Percentiles rank a stretch among this genome's conserved stretches.
These are phyloP conservation scores for Curvularia spicifera DNA, from an alignment of 2,329 filamentous ascomycete species.

Conservation along the genomic window DNA sequence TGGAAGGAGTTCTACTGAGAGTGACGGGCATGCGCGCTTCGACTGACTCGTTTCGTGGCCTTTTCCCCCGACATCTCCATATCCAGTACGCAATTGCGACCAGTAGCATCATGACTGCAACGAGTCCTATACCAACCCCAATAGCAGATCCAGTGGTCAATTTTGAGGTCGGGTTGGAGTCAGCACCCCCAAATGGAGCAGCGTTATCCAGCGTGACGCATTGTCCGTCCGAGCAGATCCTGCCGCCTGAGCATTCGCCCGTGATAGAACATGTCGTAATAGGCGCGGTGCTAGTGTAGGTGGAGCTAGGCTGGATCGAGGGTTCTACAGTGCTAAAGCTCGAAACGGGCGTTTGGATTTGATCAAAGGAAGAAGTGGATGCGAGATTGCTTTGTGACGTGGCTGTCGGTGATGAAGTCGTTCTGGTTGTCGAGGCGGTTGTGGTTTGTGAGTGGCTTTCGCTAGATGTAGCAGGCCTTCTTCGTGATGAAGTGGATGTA, in stretches of 20 bases:
- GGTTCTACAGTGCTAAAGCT: slow-evolving; percentile 1
- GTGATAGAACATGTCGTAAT: slow-evolving; percentile 29
- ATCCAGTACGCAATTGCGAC: slow-evolving; percentile 33
- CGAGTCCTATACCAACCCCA: slow-evolving; percentile 38
- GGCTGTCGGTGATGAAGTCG: slow-evolving; percentile 11
- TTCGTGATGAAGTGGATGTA: slow-evolving; percentile 16
- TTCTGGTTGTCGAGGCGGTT: background rate
- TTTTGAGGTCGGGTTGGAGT: slow-evolving; percentile 22
- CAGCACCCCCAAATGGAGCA: slow-evolving; percentile 30
- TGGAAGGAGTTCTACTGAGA: slow-evolving; percentile 25
- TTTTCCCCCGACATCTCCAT: slow-evolving; percentile 27
- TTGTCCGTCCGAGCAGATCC: slow-evolving; percentile 29
- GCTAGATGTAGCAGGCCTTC: slow-evolving; percentile 12
- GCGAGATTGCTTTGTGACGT: slow-evolving; percentile 9
- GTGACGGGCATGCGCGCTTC: slow-evolving; percentile 18
- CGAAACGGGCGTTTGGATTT: slow-evolving; percentile 24
- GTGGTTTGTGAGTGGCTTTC: background rate
- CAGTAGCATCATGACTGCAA: slow-evolving; percentile 28
- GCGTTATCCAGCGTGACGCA: slow-evolving; percentile 29
- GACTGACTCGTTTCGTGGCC: slow-evolving; percentile 18
- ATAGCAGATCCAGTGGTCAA: slow-evolving; percentile 32
- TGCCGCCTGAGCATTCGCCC: slow-evolving; percentile 36
- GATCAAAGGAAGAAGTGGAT: slow-evolving; percentile 14
- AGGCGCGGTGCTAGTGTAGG: slow-evolving; percentile 14
- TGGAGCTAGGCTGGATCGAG: background rate